Percentiles rank a stretch among this genome's conserved stretches.
Conservation (phyloP, 2,329 filamentous ascomycete genomes). For the Lecanosticta acicola region DNA sequence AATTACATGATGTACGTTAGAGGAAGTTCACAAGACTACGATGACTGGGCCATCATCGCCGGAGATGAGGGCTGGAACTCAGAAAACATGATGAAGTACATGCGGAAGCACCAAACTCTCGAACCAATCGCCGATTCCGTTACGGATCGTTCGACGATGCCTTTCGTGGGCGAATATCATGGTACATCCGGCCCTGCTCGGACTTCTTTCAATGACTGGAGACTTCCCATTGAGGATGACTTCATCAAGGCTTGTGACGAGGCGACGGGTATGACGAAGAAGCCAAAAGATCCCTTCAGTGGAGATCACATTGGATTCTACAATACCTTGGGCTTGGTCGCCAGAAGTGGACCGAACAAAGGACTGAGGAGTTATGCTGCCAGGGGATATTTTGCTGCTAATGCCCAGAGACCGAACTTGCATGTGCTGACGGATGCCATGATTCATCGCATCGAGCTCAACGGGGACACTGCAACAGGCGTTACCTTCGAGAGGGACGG, state of each 20-base stretch:
- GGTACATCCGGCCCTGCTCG: constrained; percentile 33
- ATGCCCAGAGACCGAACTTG: constrained; percentile 29
- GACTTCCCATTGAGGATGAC: constrained; percentile 33
- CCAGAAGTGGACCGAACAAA: constrained; percentile 26
- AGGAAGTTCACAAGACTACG: constrained; percentile 42
- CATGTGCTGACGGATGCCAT: constrained; percentile 38
- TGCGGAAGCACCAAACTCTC: constrained; percentile 36
- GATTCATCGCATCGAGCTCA: constrained; percentile 44
- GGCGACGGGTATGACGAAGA: constrained; percentile 32
- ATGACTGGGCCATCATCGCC: constrained; percentile 42
- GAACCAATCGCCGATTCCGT: constrained; percentile 30
- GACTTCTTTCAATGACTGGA: constrained; percentile 34
- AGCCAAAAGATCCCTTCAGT: constrained; percentile 33
- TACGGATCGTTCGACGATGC: constrained; percentile 26
- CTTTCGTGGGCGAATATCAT: constrained; percentile 33
- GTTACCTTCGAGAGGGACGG: constrained; percentile 41
- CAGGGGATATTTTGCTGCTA: constrained; percentile 31
- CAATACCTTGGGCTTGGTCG: constrained; percentile 27
- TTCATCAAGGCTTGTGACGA: constrained; percentile 34
- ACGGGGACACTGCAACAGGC: constrained; percentile 36
- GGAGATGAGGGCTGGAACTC: constrained; percentile 45
- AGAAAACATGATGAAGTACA: constrained; percentile 43
- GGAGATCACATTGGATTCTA: constrained; percentile 35
- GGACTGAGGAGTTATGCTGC: constrained; percentile 34
- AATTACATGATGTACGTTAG: constrained; percentile 40